Evolutionary conservation across 768 basidiomycete genomes (phyloP).

Genomic region (Lentinus tigrinus): DNA sequence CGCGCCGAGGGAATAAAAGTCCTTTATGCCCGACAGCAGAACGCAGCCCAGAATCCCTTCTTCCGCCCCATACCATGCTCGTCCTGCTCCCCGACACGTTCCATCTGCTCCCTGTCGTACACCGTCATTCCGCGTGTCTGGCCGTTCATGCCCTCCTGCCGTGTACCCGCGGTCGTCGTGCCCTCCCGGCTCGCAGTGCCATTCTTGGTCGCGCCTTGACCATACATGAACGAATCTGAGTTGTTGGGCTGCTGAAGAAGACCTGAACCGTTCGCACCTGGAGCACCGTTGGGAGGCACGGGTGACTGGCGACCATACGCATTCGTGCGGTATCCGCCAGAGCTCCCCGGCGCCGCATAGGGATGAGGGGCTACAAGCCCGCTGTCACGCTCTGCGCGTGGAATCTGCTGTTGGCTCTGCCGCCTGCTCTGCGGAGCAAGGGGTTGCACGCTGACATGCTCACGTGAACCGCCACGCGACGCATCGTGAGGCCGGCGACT

Average conservation of each 20-base stretch:
- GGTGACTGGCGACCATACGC: conserved; percentile 52
- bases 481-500: conserved; percentile 52
- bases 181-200: conserved; percentile 51
- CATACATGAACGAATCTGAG: conserved; percentile 69
- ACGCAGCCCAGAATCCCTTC: conserved; percentile 58
- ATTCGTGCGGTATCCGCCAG: conserved; percentile 52
- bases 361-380: conserved; percentile 63
- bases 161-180: conserved; percentile 42
- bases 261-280: conserved; percentile 32
- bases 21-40: conserved; percentile 69
- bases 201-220: conserved; percentile 45
- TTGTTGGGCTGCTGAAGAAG: conserved; percentile 41
- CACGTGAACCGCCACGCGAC: conserved; percentile 48
- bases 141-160: conserved; percentile 36
- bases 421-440: conserved; percentile 67
- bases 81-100: conserved; percentile 55
- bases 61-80: conserved; percentile 59
- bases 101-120: conserved; percentile 67
- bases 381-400: conserved; percentile 30
- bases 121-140: conserved; percentile 55
- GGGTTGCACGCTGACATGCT: conserved; percentile 59
- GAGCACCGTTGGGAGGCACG: conserved; percentile 32
- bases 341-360: conserved; percentile 64
- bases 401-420: conserved; percentile 56
- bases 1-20: conserved; percentile 17